phyloP scores from a whole-genome alignment of 1,284 basidiomycete genomes.

The Rhodofomes roseus region DNA sequence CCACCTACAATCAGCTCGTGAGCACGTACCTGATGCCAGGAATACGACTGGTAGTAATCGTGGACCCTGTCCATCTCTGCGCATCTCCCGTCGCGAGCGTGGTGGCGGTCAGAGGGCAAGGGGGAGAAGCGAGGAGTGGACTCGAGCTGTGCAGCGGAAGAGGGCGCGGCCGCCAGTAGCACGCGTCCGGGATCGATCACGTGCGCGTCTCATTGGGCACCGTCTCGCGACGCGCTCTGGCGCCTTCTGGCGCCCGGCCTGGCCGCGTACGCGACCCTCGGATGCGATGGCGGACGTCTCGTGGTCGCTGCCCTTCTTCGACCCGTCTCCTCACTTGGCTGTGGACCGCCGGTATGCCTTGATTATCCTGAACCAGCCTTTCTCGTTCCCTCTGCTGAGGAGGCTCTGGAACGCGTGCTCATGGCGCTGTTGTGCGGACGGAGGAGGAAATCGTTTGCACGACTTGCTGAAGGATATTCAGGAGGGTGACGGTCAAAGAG shows the following conservation, averaged over 20 bases:
- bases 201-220: conserved; percentile 6
- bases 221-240: background rate
- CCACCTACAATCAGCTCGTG: background rate
- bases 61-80: conserved; percentile 29
- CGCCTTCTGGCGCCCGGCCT: background rate
- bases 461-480: conserved; percentile 44
- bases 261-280: background rate
- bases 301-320: conserved; percentile 38
- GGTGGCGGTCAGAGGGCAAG: background rate
- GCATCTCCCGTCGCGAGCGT: background rate
- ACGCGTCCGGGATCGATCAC: conserved; percentile 9
- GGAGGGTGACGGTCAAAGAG: conserved; percentile 11
- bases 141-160: background rate
- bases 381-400: conserved; percentile 58
- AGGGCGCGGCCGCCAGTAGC: conserved; percentile 2
- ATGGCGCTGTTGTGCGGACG: conserved; percentile 85
- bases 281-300: conserved; percentile 4
- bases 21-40: conserved; percentile 42
- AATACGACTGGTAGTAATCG: conserved; percentile 35
- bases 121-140: background rate
- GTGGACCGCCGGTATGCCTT: conserved; percentile 45
- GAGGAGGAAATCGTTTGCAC: conserved; percentile 87
- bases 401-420: conserved; percentile 67
- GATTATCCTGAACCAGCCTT: conserved; percentile 88
- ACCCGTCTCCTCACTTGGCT: conserved; percentile 15